Evolutionary conservation across 176 grass and related monocot species (phyloP), one percentile per base, ranked within the genome.

Genomic region (Oryza meyeriana): DNA sequence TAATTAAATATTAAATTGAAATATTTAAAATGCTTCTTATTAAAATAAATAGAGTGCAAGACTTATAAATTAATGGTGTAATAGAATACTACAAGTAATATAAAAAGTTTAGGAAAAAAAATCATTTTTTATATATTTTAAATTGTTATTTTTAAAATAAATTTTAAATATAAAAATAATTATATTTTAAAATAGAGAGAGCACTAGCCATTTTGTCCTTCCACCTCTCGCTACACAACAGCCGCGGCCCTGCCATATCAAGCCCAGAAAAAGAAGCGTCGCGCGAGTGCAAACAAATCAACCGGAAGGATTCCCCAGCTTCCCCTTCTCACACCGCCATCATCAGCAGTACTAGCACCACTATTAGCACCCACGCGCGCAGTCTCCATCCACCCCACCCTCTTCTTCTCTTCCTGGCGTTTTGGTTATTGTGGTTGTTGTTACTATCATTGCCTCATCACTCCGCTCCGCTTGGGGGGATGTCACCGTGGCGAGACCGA

Each of bases 201-300:
- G n/a, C n/a, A n/a, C n/a, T n/a, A n/a, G n/a, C n/a, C n/a, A n/a
- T 2, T 58, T 29, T 64, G 22, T 71, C 7, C 4, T 5, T 16
- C 2, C 0, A 12, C 5, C 16, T 27, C 61, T 26, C 34, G 11
- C 24, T 50, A 59, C 78, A 8, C 58, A 78, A 86, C 78, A 77
- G 12, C 28, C 42, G 30, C 55, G 44, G 68, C 76, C 73, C 55
- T 47, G 76, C 63, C 78, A 78, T 57, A 85, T 26, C 72, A 58
- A 77, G 72, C 66, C 83, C 74, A 29, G 78, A 78, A 82, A 85
- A 74, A 39, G 81, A 42, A 74, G 17, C 55, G 16, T 8, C 41
- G 33, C 26, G 80, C 70, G 70, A 63, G 87, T 72, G 83, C 88
- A 55, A 83, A 77, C 86, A 89, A 74, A 81, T 81, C 68, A 83